A percentile compares a stretch with the other conserved stretches of the same genome.
Evolutionary conservation across 192 early-diverging fungal genomes (phyloP).

Genomic region (Rhizophlyctis rosea): DNA sequence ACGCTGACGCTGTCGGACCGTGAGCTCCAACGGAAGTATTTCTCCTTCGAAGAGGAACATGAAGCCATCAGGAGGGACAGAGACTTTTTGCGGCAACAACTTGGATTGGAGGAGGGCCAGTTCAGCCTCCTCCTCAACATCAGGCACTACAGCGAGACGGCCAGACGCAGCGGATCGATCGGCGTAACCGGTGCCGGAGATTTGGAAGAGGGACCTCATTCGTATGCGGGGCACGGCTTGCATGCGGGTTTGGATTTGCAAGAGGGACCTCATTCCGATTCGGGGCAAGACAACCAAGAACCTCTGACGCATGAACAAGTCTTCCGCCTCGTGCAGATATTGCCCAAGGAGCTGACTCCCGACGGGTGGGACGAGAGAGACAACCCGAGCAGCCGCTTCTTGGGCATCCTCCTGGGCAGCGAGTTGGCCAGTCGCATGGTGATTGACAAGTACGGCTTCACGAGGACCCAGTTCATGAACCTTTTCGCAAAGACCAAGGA

Average conservation of each 20-base stretch:
- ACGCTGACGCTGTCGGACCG: constrained; percentile 64
- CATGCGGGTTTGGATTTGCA: constrained; percentile 85
- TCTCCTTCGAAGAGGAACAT: constrained; percentile 66
- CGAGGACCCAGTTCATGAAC: too few species aligned
- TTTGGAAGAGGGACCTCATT: constrained; percentile 75
- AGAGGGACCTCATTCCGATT: constrained; percentile 79
- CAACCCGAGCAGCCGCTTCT: constrained; percentile 88
- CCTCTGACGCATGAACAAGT: constrained; percentile 69
- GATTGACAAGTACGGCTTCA: constrained; percentile 83
- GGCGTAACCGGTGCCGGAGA: constrained; percentile 64
- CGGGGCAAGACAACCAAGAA: constrained; percentile 83
- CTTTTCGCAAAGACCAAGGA: too few species aligned
- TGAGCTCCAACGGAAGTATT: constrained; percentile 72
- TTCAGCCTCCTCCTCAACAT: constrained; percentile 64
- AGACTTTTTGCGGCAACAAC: constrained; percentile 64
- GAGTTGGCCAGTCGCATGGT: constrained; percentile 76
- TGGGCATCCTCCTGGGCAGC: constrained; percentile 80
- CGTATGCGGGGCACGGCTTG: constrained; percentile 54
- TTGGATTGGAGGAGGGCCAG: too few species aligned
- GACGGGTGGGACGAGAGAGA: constrained; percentile 78
- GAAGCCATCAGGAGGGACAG: too few species aligned
- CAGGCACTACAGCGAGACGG: constrained; percentile 63
- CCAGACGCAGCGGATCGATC: constrained; percentile 77
- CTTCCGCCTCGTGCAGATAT: constrained; percentile 84
- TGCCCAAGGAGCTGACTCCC: constrained; percentile 76